These are phyloP conservation scores for Bromus sterilis DNA, from an alignment of 176 grass and related monocot genomes.

Conservation along the genomic window DNA sequence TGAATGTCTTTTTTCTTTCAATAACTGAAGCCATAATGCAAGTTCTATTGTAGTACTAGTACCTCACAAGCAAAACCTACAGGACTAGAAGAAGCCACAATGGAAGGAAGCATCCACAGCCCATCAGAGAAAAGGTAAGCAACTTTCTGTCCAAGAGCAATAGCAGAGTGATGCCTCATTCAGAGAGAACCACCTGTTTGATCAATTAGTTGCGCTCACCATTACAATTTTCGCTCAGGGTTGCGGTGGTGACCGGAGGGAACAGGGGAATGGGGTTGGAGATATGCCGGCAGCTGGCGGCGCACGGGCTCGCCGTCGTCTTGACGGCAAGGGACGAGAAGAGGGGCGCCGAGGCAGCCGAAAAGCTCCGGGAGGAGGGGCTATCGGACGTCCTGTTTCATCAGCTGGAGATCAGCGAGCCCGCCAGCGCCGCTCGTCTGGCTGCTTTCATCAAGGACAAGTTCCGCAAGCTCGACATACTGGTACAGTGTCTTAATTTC, in stretches of 20 bases:
- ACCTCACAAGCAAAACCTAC: not conserved
- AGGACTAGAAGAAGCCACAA: not conserved
- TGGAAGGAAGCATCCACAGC: not conserved
- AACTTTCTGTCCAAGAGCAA: not conserved
- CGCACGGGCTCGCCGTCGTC: slow-evolving; percentile 18
- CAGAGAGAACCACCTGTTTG: not conserved
- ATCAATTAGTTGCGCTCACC: not conserved
- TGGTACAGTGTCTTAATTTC: not conserved
- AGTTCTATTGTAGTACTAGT: no score
- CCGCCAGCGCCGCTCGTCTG: slow-evolving; percentile 7
- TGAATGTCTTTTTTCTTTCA: no score
- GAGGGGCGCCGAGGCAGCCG: not conserved
- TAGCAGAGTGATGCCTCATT: not conserved
- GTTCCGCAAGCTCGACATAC: slow-evolving; percentile 43
- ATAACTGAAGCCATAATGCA: no score
- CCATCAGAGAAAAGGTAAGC: not conserved
- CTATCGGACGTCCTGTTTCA: slow-evolving; percentile 32
- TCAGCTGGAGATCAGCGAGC: slow-evolving; percentile 34
- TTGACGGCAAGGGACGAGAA: slow-evolving; percentile 20
- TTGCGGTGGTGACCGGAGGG: slow-evolving; percentile 29
- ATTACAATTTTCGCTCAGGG: not conserved
- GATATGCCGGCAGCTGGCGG: slow-evolving; percentile 36
- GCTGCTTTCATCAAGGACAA: slow-evolving; percentile 17
- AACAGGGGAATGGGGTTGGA: slow-evolving; percentile 35
- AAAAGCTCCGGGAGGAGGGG: not conserved